Conservation (phyloP, 148 eudicot species). For the Persicaria tinctoria region DNA sequence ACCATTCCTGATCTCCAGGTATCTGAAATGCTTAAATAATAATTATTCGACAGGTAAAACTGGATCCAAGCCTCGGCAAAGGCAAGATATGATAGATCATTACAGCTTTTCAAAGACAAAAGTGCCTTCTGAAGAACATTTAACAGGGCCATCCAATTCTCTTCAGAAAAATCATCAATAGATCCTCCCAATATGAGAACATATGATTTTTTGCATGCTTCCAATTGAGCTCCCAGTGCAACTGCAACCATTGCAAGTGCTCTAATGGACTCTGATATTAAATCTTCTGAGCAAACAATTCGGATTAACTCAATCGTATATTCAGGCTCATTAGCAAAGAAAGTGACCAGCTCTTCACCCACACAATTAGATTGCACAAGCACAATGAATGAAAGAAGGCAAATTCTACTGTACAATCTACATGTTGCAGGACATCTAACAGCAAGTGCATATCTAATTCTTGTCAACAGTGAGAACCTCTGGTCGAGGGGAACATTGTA, state of each 20-base stretch:
- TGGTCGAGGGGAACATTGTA: slow-evolving; percentile 71
- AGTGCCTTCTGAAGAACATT: slow-evolving; percentile 95
- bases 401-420: slow-evolving; percentile 86
- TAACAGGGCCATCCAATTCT: slow-evolving; percentile 82
- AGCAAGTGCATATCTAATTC: slow-evolving; percentile 95
- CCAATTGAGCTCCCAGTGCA: slow-evolving; percentile 91
- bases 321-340: slow-evolving; percentile 95
- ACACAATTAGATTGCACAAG: slow-evolving; percentile 98
- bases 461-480: slow-evolving; percentile 80
- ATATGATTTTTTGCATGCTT: slow-evolving; percentile 32
- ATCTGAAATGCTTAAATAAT: slow-evolving; percentile 83
- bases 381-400: slow-evolving; percentile 84
- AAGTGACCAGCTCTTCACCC: slow-evolving; percentile 86
- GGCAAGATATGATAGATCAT: slow-evolving; percentile 73
- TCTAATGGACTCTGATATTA: slow-evolving; percentile 63
- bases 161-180: slow-evolving; percentile 85
- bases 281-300: slow-evolving; percentile 86
- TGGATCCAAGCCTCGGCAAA: slow-evolving; percentile 92
- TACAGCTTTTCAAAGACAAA: slow-evolving; percentile 56
- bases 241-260: slow-evolving; percentile 89
- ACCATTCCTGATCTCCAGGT: slow-evolving; percentile 94
- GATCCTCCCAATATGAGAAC: slow-evolving; percentile 90
- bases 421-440: slow-evolving; percentile 63
- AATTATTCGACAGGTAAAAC: slow-evolving; percentile 83
- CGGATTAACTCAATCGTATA: slow-evolving; percentile 87